Base-by-base conservation (phyloP, 2,329 filamentous ascomycete species). In the Cladosporium sphaerospermum region DNA sequence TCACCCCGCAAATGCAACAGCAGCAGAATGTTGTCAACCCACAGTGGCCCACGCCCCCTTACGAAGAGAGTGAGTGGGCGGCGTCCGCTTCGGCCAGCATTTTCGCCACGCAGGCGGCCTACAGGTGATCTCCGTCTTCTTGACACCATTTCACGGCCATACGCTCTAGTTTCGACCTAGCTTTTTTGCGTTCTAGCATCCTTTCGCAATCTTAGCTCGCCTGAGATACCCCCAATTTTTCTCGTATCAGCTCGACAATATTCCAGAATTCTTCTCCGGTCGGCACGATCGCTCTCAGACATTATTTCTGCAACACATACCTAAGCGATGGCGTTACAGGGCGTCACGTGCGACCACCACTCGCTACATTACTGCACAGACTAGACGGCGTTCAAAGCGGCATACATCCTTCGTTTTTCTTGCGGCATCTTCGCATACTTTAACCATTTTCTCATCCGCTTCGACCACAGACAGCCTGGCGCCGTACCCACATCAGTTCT, bases 41-140 rank as follows among this genome's bases (percentile, higher is more conserved):
- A 37, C 93, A 96, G 72, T 96, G 91, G 86, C 92, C 91, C 3
- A 97, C 93, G 13, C 93, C 93, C 18, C 92, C 93, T 3, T 96
- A 96, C 62, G 91, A 96, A 65, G 91, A 95, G 63, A 84, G 85
- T 58, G 91, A 96, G 68, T 97, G 91, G 92, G 89, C 86, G 14
- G 83, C 86, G 8, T 85, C 88, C 40, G 87, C 89, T 31, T 83
- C 89, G 9, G 86, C 88, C 5, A 90, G 86, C 71, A 90, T 91
- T 60, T 86, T 88, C 75, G 85, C 86, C 50, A 85, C 85, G 50
- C 81, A 86, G 58, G 84, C 78, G 31, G 60, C 62, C 14, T 67
- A 62, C 51, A 61, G 62, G 56, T 69, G 48, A 51, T 37, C 16
- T 19, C 18, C n/a, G 36, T 14, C 16, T 14, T 14, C n/a, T 2